Evolutionary conservation across 176 grass and related monocot species (phyloP), one percentile per base, ranked within the genome.

Genomic region (Triticum turgidum): DNA sequence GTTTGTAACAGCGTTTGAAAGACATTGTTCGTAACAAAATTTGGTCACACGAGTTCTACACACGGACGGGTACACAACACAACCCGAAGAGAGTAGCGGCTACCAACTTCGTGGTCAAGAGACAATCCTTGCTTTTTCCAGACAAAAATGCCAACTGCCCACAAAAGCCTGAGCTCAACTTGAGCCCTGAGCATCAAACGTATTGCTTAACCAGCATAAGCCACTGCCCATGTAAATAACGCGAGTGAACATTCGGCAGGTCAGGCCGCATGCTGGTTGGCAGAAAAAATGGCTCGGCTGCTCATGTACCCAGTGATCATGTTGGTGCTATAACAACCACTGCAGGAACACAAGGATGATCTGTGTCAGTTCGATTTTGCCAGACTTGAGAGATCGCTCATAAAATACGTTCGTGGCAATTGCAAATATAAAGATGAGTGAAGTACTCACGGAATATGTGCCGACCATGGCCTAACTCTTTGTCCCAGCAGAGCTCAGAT

Each of bases 401-500:
- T 32, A 44, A 2, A 12, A 39, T 65, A 9, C 8, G 72, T 56
- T 6, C 49, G 12, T 41, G 5, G 7, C 72, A 61, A 38, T n/a
- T 14, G 37, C 47, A 11, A 27, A 32, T n/a, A 63, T 44, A 68
- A 69, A 41, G 15, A 76, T 54, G 9, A 0, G 61, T 37, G 33
- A 56, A 59, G 4, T 59, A 67, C 77, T 45, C 61, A 61, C 45
- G 18, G 6, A 38, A 21, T 41, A 24, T 29, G 20, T 54, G 29
- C 6, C 37, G 20, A 32, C 27, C 18, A 61, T 51, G 82, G 52
- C 80, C 61, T 91, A 91, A 62, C 75, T 88, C 69, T 85, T 93
- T 44, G 88, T 87, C 61, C 89, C 90, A 58, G 87, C 66, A 58
- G 92, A 89, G 44, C 84, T 92, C 44, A 99, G 80, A 76, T 99